Conservation (phyloP, 108 stramenopile species). For the Schizochytrium sp. region DNA sequence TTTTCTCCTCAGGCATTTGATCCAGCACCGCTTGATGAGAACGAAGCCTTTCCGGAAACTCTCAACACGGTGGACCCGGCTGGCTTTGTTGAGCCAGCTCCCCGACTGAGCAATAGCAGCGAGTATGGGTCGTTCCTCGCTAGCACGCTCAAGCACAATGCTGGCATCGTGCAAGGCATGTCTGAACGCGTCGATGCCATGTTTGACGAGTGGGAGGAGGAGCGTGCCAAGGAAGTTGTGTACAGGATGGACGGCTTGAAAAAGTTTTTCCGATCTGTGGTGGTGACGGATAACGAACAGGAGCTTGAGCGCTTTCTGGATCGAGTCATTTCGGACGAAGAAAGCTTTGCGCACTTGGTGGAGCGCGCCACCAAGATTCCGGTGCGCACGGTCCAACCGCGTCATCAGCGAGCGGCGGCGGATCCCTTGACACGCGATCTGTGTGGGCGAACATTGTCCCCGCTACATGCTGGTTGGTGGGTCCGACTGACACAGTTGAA, state of each 20-base stretch:
- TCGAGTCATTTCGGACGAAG: not conserved
- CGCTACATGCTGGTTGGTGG: not conserved
- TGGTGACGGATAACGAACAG: not conserved
- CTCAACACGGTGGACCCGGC: not conserved
- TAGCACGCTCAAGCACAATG: not conserved
- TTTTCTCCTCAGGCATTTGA: not conserved
- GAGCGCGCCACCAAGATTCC: not conserved
- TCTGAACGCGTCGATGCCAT: not conserved
- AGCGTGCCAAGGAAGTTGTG: not conserved
- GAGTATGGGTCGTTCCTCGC: not conserved
- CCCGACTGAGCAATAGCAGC: not conserved
- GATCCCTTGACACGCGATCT: not conserved
- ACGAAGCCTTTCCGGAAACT: not conserved
- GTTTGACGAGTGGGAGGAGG: conserved; percentile 13
- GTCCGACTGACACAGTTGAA: not conserved
- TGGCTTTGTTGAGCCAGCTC: not conserved
- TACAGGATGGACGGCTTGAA: not conserved
- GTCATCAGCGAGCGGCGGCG: not conserved
- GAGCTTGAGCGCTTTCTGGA: not conserved
- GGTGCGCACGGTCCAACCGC: not conserved
- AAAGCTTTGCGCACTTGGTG: not conserved
- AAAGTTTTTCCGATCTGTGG: not conserved
- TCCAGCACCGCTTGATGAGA: not conserved
- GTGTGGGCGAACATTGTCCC: not conserved
- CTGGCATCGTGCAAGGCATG: not conserved